phyloP scores from a whole-genome alignment of 495 filamentous ascomycete genomes.

The Amniculicola lignicola region DNA sequence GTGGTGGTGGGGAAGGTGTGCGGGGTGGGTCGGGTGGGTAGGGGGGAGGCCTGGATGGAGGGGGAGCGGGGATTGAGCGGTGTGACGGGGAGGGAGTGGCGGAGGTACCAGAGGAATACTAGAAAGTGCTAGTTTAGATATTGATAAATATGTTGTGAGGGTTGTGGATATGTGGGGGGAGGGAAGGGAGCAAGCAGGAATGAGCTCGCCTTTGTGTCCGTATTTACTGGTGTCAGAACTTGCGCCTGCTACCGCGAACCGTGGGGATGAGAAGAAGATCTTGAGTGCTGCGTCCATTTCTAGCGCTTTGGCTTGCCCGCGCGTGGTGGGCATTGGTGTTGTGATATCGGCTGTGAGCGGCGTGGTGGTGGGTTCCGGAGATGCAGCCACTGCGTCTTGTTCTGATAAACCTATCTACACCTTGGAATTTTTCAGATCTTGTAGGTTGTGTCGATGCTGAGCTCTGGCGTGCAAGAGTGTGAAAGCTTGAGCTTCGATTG shows the following conservation, averaged over 20 bases:
- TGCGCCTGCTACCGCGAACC: conserved; percentile 89
- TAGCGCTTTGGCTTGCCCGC: not conserved
- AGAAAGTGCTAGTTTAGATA: not conserved
- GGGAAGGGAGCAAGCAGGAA: not conserved
- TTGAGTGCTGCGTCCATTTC: conserved; percentile 59
- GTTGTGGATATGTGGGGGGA: not conserved
- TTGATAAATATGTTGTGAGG: not conserved
- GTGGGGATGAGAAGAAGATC: conserved; percentile 76
- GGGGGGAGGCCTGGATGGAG: conserved; percentile 55
- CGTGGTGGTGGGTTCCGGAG: not conserved
- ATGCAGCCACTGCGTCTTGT: not conserved
- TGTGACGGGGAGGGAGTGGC: conserved; percentile 69
- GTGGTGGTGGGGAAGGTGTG: conserved; percentile 65
- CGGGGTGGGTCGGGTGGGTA: too few relatives aligned
- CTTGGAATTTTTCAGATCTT: too few relatives aligned
- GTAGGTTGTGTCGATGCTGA: too few relatives aligned
- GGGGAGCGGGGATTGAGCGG: conserved; percentile 75
- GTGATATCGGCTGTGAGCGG: not conserved
- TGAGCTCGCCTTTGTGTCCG: conserved; percentile 74
- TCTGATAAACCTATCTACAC: not conserved
- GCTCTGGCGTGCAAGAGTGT: too few relatives aligned
- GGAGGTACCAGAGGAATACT: conserved; percentile 85
- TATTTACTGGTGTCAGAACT: conserved; percentile 79
- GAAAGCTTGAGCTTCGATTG: too few relatives aligned
- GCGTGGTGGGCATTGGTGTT: conserved; percentile 2